Evolutionary conservation across 495 filamentous ascomycete genomes (phyloP), one percentile per base, ranked within the genome.

Genomic region (Daldinia bambusicola): DNA sequence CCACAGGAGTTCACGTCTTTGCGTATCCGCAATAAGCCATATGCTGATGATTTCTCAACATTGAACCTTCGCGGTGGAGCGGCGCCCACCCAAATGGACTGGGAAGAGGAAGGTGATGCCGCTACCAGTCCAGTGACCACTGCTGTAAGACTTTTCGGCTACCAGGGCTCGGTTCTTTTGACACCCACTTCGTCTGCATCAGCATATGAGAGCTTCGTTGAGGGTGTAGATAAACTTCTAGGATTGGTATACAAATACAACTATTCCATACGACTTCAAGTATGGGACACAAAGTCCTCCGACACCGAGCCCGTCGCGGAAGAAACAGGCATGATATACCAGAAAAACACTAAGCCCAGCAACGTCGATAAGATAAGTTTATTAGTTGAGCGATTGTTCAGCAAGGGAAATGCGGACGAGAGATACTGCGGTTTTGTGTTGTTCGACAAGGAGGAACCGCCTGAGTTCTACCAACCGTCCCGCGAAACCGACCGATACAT

Each of bases 21-120:
- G 16, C 56, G 41, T 32, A 56, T 77, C n/a, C 75, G 43, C 18
- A 7, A 16, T 22, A 16, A 13, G 43, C 43, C 43, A 48, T 48
- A 48, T 22, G 0, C 10, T 0, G 0, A 22, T 1, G 43, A 48
- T 18, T 5, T 22, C 1, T 22, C 18, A 9, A 8, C 18, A 5
- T 48, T 48, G 43, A 48, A 9, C 22, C 18, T 48, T 20, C 43
- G 75, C 16, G 75, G 75, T 37, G 75, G 75, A 31, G 68, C 70
- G 22, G 13, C 22, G 8, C 69, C 63, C 22, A 4, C 16, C 0
- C 5, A 52, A 6, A 52, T 51, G 31, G n/a, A 37, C 1, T 45
- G 20, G 37, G 48, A 61, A 38, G 14, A 8, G 4, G 59, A 63
- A 34, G 36, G 13, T 12, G 60, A 38, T 31, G 52, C 0, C 38